Conservation (phyloP, 2,329 filamentous ascomycete genomes). For the Coniochaeta pulveracea region DNA sequence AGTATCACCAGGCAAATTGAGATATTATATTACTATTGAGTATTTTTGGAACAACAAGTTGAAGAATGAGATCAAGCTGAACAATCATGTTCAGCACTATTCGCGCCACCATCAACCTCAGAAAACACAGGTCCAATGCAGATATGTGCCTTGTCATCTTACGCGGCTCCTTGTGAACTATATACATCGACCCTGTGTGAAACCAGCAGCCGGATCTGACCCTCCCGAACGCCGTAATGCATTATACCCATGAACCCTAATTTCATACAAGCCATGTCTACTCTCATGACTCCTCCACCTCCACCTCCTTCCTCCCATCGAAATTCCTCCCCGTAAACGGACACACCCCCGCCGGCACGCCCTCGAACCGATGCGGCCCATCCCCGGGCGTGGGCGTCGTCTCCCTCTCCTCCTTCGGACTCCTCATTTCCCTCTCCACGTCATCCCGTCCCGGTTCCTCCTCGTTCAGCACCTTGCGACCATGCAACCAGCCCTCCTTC, state of each 20-base stretch:
- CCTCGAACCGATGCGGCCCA: not conserved
- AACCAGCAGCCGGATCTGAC: not conserved
- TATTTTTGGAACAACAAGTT: no score
- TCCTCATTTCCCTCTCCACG: slow-evolving; percentile 21
- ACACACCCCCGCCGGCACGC: slow-evolving; percentile 11
- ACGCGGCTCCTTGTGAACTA: no score
- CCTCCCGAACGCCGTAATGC: not conserved
- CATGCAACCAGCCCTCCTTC: slow-evolving; percentile 52
- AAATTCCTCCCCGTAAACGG: slow-evolving; percentile 14
- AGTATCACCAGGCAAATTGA: no score
- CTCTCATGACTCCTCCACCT: slow-evolving; percentile 5
- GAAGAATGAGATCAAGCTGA: no score
- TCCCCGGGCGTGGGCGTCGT: not conserved
- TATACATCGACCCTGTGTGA: not conserved
- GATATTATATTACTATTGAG: no score
- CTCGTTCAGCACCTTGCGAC: slow-evolving; percentile 40
- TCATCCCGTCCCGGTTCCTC: slow-evolving; percentile 13
- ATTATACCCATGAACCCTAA: not conserved
- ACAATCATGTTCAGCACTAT: no score
- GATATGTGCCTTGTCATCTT: no score
- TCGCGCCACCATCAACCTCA: no score
- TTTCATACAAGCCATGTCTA: not conserved
- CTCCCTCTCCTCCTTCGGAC: slow-evolving; percentile 1
- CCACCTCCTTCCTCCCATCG: slow-evolving; percentile 9
- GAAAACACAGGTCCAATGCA: no score